Conservation (phyloP, 2,329 filamentous ascomycete genomes). For the Beauveria pseudobassiana region DNA sequence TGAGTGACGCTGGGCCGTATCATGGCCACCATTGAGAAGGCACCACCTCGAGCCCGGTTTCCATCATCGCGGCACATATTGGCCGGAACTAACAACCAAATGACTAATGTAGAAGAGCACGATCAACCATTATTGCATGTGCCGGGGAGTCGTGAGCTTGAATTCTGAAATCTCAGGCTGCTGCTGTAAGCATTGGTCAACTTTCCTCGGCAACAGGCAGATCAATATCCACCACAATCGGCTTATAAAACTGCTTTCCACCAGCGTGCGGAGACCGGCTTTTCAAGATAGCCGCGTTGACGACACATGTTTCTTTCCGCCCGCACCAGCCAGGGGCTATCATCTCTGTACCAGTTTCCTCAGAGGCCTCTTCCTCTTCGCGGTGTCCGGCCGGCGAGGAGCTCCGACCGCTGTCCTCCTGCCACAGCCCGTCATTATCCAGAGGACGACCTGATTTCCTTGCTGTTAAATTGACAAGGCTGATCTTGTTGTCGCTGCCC, state of each 20-base stretch:
- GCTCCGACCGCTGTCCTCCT: neutral
- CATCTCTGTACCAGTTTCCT: slow-evolving; percentile 19
- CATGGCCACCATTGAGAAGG: too few relatives aligned
- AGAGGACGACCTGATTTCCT: neutral
- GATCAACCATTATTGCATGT: too few relatives aligned
- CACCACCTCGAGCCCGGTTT: too few relatives aligned
- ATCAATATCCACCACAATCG: slow-evolving; percentile 77
- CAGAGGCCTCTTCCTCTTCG: neutral
- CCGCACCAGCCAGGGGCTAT: slow-evolving; percentile 34
- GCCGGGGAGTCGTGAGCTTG: too few relatives aligned
- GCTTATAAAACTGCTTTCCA: slow-evolving; percentile 64
- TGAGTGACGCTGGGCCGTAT: too few relatives aligned
- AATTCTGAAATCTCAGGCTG: neutral
- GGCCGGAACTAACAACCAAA: too few relatives aligned
- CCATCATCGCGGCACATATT: too few relatives aligned
- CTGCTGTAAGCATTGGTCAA: neutral
- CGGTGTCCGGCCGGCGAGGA: neutral
- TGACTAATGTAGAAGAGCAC: too few relatives aligned
- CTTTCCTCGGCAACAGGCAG: slow-evolving; percentile 41
- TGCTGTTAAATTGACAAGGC: neutral
- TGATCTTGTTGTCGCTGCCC: slow-evolving; percentile 37
- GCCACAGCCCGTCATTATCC: slow-evolving; percentile 2
- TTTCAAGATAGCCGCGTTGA: slow-evolving; percentile 72
- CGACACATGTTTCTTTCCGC: slow-evolving; percentile 63
- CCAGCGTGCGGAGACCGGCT: slow-evolving; percentile 55